These are phyloP conservation scores for Pichia nakasei DNA, from an alignment of 805 yeast genomes.

Conservation along the genomic window DNA sequence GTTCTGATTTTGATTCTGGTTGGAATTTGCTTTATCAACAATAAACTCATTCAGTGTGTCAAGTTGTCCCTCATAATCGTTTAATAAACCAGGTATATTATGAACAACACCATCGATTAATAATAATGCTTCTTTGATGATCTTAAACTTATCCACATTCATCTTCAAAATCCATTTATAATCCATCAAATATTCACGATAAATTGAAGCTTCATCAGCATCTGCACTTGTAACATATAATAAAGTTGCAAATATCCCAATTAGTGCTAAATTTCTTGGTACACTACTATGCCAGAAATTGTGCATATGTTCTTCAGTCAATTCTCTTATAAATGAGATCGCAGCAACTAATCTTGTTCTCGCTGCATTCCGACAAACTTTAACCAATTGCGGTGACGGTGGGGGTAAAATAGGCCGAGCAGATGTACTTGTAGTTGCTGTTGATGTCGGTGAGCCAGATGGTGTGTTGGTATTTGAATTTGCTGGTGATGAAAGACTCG, in stretches of 20 bases:
- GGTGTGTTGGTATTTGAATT: neutral
- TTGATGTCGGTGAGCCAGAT: neutral
- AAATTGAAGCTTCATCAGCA: conserved; percentile 54
- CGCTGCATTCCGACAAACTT: conserved; percentile 81
- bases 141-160: conserved; percentile 68
- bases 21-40: neutral
- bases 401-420: conserved; percentile 2
- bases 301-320: conserved; percentile 75
- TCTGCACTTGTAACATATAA: conserved; percentile 58
- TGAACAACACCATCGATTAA: conserved; percentile 63
- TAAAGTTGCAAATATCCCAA: conserved; percentile 83
- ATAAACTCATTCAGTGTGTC: neutral
- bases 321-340: conserved; percentile 63
- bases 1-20: neutral
- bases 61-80: conserved; percentile 14
- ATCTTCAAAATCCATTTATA: conserved; percentile 72
- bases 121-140: conserved; percentile 64
- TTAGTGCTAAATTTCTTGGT: conserved; percentile 66
- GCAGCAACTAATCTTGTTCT: conserved; percentile 74
- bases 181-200: conserved; percentile 60
- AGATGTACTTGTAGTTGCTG: neutral
- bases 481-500: neutral
- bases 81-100: conserved; percentile 64
- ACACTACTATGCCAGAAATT: conserved; percentile 88
- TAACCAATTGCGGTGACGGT: conserved; percentile 44